Base-by-base conservation (phyloP, 176 grass and related monocot species). In the Guadua angustifolia region DNA sequence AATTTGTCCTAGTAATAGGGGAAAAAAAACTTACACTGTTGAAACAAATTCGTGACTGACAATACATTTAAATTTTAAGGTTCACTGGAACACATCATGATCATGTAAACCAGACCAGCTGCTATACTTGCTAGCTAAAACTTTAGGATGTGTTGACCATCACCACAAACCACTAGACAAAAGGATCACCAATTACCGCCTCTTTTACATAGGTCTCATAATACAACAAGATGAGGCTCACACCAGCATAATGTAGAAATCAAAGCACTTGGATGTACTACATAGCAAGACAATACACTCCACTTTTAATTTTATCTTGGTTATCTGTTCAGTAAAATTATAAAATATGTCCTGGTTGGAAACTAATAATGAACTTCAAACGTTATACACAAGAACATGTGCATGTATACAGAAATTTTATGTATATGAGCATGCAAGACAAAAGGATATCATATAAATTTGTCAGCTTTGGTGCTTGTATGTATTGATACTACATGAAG, bases 351-450 rank as follows among this genome's bases (percentile, higher is more conserved):
- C 13, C 56, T 42, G 2, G 55, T 11, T 87, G 10, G 40, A 75
- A 77, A 70, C 82, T 84, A 75, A 29, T 26, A 52, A 51, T 14
- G 59, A 72, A 82, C 67, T 35, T 61, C 38, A 86, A 52, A n/a
- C 44, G 18, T 35, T 55, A 22, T 36, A 45, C 68, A 80, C 8
- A 42, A 7, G 5, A 9, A 69, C n/a, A 76, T 42, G 44, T 45
- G 38, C 5, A 67, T 73, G 32, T 58, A 70, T 19, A 40, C 13
- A 50, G 3, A 79, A 46, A 21, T 69, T 74, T 24, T 4, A 79
- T 39, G 50, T 45, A 62, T 19, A 82, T 77, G 36, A 61, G 26
- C 76, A 50, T 66, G 26, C 36, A 64, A n/a, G 60, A 15, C 59
- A 65, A 24, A 80, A 50, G 16, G 47, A 26, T 39, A 11, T 58